Evolutionary conservation across 106 monocot species (phyloP).

Genomic region (Platanthera zijinensis): DNA sequence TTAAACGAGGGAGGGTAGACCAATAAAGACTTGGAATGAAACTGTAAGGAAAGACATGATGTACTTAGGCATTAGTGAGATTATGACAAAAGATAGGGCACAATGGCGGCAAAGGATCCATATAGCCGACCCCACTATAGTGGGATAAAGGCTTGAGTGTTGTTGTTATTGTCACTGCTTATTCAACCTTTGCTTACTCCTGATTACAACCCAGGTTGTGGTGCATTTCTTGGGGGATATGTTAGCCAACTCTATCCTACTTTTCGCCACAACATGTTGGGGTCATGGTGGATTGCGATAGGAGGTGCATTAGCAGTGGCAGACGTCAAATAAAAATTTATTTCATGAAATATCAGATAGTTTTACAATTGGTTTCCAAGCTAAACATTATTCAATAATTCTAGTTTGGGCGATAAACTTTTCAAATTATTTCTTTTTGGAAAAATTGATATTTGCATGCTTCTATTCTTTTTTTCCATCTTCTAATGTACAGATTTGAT

Average conservation of each 20-base stretch:
- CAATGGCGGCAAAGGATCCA: no score
- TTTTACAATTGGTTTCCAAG: no score
- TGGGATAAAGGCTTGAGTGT: no score
- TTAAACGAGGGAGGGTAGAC: no score
- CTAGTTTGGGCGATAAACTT: background rate
- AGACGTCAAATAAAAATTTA: background rate
- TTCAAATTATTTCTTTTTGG: background rate
- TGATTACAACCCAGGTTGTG: no score
- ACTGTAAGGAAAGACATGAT: no score
- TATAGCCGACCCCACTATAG: no score
- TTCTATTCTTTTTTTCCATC: background rate
- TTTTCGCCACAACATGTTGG: background rate
- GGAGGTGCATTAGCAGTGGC: background rate
- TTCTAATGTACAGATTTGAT: background rate
- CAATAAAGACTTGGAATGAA: no score
- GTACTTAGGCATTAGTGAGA: no score
- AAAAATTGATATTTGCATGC: background rate
- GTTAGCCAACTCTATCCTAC: background rate
- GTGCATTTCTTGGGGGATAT: background rate
- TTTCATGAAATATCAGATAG: background rate
- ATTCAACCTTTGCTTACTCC: no score
- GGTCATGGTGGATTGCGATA: background rate
- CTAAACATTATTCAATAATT: background rate
- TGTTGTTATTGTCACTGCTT: no score
- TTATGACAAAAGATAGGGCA: no score